Conservation (phyloP, 768 basidiomycete genomes). For the Leccinum rimulosum region DNA sequence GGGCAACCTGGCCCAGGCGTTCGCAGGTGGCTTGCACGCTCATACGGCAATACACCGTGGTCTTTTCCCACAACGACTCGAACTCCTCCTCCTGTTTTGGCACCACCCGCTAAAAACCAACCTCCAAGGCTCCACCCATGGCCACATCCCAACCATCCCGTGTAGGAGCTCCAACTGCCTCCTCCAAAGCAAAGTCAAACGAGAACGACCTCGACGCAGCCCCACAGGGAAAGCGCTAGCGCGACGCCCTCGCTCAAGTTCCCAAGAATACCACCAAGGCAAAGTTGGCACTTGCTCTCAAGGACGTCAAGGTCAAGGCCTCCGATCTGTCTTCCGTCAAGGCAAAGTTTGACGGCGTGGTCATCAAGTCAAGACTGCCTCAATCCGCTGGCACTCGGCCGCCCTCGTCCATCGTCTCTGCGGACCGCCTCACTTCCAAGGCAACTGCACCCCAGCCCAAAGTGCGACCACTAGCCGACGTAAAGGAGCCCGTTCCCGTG, state of each 20-base stretch:
- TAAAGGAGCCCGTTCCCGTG: slow-evolving; percentile 24
- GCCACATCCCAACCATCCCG: slow-evolving; percentile 38
- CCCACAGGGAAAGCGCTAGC: slow-evolving; percentile 66
- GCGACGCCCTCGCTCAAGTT: slow-evolving; percentile 73
- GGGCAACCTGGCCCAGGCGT: slow-evolving; percentile 81
- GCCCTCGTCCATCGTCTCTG: slow-evolving; percentile 53
- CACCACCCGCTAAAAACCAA: slow-evolving; percentile 58
- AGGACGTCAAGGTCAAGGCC: slow-evolving; percentile 55
- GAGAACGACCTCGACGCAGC: slow-evolving; percentile 46
- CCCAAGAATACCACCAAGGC: slow-evolving; percentile 47
- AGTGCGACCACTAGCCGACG: slow-evolving; percentile 25
- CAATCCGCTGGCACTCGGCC: slow-evolving; percentile 40
- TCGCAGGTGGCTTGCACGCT: slow-evolving; percentile 87
- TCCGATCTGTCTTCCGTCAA: slow-evolving; percentile 40
- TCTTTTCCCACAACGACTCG: slow-evolving; percentile 52
- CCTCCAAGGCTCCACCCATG: slow-evolving; percentile 37
- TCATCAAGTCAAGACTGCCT: slow-evolving; percentile 48
- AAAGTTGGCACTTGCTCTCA: slow-evolving; percentile 34
- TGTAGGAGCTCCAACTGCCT: slow-evolving; percentile 37
- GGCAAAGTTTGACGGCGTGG: slow-evolving; percentile 61
- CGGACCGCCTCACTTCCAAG: slow-evolving; percentile 39
- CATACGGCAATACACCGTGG: slow-evolving; percentile 12
- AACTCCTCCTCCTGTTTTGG: slow-evolving; percentile 62
- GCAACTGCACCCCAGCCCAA: slow-evolving; percentile 22
- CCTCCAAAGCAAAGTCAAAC: slow-evolving; percentile 36